Conservation (phyloP, 2,329 filamentous ascomycete species). For the Cytospora schulzeri region DNA sequence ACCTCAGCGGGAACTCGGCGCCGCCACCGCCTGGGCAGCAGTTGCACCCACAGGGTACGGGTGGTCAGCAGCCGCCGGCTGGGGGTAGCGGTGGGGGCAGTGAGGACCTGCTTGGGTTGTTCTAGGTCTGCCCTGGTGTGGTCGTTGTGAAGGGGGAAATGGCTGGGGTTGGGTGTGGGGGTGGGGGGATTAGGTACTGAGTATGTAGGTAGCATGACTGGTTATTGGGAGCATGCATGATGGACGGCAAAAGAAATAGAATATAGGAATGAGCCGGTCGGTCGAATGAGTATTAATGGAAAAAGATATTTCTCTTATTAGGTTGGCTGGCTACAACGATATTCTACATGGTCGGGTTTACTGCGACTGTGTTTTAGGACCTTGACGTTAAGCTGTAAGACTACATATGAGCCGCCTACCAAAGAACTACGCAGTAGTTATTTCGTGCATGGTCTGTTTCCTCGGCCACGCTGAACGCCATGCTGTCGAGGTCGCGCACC, state of each 20-base stretch:
- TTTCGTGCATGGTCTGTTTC: neutral
- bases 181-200: neutral
- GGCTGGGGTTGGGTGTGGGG: neutral
- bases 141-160: no score
- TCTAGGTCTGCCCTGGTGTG: constrained; percentile 43
- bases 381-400: no score
- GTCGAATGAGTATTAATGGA: neutral
- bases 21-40: constrained; percentile 67
- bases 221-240: neutral
- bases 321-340: neutral
- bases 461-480: neutral
- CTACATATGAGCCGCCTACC: no score
- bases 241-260: neutral
- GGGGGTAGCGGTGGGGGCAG: constrained; percentile 54
- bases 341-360: no score
- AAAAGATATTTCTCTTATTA: neutral
- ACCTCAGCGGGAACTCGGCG: constrained; percentile 67
- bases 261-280: neutral
- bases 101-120: constrained; percentile 64
- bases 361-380: no score
- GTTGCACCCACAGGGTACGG: constrained; percentile 44
- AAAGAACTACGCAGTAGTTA: no score
- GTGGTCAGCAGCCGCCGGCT: constrained; percentile 37
- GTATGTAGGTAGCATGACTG: neutral
- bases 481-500: neutral